Base-by-base conservation (phyloP, 192 early-diverging fungal genomes). In the Mortierella claussenii region DNA sequence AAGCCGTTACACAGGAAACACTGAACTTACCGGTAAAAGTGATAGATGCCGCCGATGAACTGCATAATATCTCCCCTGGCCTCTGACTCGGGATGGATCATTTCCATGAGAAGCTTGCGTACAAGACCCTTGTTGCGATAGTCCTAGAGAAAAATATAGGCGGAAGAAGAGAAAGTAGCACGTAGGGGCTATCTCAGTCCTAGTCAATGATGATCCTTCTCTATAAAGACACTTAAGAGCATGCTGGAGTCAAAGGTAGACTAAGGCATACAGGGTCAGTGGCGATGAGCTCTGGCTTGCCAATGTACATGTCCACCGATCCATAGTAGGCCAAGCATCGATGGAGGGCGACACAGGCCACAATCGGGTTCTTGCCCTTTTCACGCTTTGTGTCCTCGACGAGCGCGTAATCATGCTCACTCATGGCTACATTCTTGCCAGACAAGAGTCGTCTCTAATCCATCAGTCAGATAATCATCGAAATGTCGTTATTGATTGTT, bases 1-100 rank as follows among this genome's bases (percentile, higher is more conserved):
- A n/a, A n/a, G 21, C 9, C 45, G 17, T 20, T 47, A 51, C 8
- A 40, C 37, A 40, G 7, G 37, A 10, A 40, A 26, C 5, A 5
- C 2, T 50, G 6, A 34, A 23, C 32, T 44, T 67, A 67, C 66
- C 59, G 68, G 49, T 70, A 70, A 33, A 49, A 70, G 34, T 70
- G 28, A 1, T 30, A 34, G 28, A 70, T 59, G 11, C 68, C 68
- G n/a, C 31, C 40, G 28, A 70, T 70, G 33, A 70, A 44, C 45
- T 70, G 68, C 23, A 70, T 20, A 52, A 43, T 53, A 40, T 70
- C 59, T 3, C 68, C 68, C 26, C 53, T 53, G n/a, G 68, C 59
- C 0, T 70, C 68, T 2, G 59, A 62, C 17, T 44, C 59, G 9
- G 68, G 68, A 42, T 70, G 68, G 23, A 70, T 30, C 68, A 70